Conservation (phyloP, 805 yeast species). For the Yarrowia keelungensis region DNA sequence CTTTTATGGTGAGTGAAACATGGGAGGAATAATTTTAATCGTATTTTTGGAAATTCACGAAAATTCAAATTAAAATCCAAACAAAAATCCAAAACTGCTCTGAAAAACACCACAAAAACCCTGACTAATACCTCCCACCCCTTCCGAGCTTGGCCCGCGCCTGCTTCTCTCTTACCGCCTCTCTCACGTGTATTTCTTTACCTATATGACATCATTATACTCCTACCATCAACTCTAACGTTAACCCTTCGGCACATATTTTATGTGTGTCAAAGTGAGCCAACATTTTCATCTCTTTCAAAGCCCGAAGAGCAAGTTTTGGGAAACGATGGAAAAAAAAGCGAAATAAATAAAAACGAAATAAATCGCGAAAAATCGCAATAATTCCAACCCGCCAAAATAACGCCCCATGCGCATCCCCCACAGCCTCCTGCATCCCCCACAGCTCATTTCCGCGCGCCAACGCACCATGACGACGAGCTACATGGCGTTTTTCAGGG, state of each 20-base stretch:
- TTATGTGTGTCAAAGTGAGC: constrained; percentile 28
- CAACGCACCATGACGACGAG: constrained; percentile 8
- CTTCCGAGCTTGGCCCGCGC: no score
- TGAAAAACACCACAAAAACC: no score
- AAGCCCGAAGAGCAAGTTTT: constrained; percentile 10
- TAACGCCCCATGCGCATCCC: background rate
- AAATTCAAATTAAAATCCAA: no score
- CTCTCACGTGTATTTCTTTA: background rate
- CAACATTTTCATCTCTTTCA: constrained; percentile 26
- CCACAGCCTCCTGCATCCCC: background rate
- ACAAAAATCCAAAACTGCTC: no score
- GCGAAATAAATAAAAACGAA: background rate
- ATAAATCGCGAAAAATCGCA: no score
- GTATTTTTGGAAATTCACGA: no score
- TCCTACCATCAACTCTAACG: background rate
- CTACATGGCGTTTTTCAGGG: background rate
- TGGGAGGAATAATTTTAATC: no score
- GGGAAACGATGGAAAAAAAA: background rate
- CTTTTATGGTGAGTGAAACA: no score
- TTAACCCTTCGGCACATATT: background rate
- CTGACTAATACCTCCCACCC: no score
- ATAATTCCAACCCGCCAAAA: background rate
- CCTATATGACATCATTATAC: constrained; percentile 13
- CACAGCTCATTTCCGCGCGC: background rate
- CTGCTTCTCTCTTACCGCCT: no score